phyloP scores from a whole-genome alignment of 345 rosid genomes.

The Triadica sebifera region DNA sequence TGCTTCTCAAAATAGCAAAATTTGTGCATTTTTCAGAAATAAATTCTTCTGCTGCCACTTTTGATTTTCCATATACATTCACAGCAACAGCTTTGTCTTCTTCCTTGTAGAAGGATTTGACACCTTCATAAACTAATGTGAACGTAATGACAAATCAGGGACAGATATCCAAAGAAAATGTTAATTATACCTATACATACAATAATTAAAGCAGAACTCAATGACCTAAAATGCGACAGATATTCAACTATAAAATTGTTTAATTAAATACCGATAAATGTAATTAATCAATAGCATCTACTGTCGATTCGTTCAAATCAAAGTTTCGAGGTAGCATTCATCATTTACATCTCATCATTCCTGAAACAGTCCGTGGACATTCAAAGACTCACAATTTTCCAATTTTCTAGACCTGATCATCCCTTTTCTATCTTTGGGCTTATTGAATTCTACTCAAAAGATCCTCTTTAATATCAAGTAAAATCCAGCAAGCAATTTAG shows the following conservation, averaged over 20 bases:
- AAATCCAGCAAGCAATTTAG: neutral
- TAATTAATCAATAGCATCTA: neutral
- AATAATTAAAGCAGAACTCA: neutral
- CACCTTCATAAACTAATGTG: conserved; percentile 71
- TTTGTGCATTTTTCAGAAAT: conserved; percentile 55
- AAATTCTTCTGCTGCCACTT: conserved; percentile 74
- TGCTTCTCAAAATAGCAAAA: conserved; percentile 79
- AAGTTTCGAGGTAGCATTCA: neutral
- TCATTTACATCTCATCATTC: neutral
- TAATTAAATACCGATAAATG: neutral
- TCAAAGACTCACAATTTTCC: neutral
- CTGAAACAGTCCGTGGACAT: neutral
- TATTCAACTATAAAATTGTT: neutral
- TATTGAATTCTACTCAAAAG: neutral
- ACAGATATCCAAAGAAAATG: neutral
- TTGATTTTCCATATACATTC: conserved; percentile 83
- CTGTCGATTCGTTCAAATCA: neutral
- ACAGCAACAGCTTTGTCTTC: conserved; percentile 72
- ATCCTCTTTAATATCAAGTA: neutral
- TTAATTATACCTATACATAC: too few species aligned
- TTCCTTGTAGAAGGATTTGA: conserved; percentile 89
- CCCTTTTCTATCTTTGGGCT: neutral
- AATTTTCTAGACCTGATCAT: neutral
- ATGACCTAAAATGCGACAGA: neutral
- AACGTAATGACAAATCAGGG: neutral